phyloP scores from a whole-genome alignment of 176 grass and related monocot genomes.

The Avena insularis region DNA sequence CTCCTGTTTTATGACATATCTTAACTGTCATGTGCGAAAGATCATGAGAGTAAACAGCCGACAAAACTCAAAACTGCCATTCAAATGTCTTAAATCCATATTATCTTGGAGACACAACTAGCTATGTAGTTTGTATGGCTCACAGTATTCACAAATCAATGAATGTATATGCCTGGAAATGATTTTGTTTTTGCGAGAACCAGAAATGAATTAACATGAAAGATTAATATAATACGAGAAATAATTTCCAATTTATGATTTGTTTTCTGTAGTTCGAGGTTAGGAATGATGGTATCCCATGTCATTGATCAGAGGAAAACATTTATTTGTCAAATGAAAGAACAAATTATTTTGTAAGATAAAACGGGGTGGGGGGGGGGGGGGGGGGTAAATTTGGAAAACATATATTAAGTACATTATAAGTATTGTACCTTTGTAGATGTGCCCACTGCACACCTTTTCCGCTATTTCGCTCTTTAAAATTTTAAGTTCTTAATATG shows the following conservation, averaged over 20 bases:
- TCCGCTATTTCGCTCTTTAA: neutral
- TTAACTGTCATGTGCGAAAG: conserved; percentile 5
- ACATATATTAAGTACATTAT: conserved; percentile 1
- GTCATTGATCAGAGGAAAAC: neutral
- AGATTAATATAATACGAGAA: neutral
- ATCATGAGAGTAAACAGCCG: conserved; percentile 29
- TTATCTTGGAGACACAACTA: conserved; percentile 24
- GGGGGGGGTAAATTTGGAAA: neutral
- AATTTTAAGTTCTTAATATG: neutral
- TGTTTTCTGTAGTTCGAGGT: neutral
- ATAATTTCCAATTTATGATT: conserved; percentile 23
- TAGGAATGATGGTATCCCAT: neutral
- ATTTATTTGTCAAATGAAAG: neutral
- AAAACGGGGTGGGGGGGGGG: neutral
- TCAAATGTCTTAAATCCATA: conserved; percentile 8
- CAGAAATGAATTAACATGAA: conserved; percentile 6
- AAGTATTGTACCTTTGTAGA: neutral
- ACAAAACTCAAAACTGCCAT: conserved; percentile 18
- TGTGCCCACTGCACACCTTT: neutral
- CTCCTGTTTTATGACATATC: neutral
- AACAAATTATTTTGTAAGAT: neutral
- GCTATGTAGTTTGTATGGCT: conserved; percentile 11
- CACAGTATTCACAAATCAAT: neutral
- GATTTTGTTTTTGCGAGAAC: neutral
- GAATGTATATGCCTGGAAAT: neutral